phyloP scores from a whole-genome alignment of 768 basidiomycete species.

The Mycena leptocephala region DNA sequence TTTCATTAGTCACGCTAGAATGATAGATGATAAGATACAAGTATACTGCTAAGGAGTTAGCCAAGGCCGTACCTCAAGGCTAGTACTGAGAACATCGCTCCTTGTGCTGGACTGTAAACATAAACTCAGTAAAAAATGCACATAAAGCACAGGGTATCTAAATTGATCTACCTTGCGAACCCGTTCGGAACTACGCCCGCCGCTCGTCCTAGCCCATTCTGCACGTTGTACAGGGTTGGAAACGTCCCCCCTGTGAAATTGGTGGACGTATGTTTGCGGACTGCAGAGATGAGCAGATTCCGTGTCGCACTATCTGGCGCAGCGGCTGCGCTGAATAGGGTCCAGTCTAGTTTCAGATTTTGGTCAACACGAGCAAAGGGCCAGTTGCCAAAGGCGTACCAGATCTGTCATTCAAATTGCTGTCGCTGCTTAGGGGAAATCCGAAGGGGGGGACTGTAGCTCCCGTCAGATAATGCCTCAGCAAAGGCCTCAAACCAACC shows the following conservation, averaged over 20 bases:
- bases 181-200: conserved; percentile 27
- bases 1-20: background rate
- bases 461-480: background rate
- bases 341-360: conserved; percentile 57
- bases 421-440: conserved; percentile 37
- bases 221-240: conserved; percentile 43
- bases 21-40: background rate
- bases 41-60: background rate
- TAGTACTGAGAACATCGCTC: conserved; percentile 50
- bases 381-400: conserved; percentile 35
- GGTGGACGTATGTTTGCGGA: conserved; percentile 42
- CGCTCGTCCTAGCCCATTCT: conserved; percentile 32
- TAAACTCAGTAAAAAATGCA: background rate
- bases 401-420: conserved; percentile 40
- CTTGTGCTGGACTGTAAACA: conserved; percentile 49
- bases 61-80: conserved; percentile 41
- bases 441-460: background rate
- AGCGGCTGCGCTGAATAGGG: conserved; percentile 64
- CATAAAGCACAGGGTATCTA: background rate
- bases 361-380: background rate
- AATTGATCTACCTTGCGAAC: conserved; percentile 32
- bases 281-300: conserved; percentile 55
- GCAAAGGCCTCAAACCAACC: background rate
- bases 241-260: conserved; percentile 36
- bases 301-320: conserved; percentile 50